Conservation (phyloP, 139 green algal species). For the Volvox africanus region DNA sequence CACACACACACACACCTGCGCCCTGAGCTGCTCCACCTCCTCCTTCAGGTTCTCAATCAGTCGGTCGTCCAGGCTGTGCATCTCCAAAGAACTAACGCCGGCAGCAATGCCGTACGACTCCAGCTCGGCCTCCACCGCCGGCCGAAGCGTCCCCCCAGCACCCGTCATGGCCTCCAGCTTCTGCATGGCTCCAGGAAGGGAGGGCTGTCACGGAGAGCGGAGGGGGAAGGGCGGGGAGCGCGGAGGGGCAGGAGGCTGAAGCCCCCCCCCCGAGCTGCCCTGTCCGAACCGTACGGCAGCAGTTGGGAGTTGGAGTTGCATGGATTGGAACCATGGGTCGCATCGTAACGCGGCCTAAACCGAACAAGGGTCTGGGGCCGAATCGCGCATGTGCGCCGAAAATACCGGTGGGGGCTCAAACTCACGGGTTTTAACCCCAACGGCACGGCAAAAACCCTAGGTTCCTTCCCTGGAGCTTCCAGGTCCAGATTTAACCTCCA, state of each 20-base stretch:
- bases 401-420: too few relatives aligned
- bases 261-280: not conserved
- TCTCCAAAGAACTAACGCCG: not conserved
- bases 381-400: too few relatives aligned
- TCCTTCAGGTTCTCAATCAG: slow-evolving; percentile 20
- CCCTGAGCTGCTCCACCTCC: slow-evolving; percentile 37
- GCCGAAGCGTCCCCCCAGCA: slow-evolving; percentile 16
- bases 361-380: too few relatives aligned
- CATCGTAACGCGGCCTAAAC: too few relatives aligned
- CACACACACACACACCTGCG: slow-evolving; percentile 12
- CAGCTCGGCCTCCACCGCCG: slow-evolving; percentile 25
- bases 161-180: slow-evolving; percentile 41
- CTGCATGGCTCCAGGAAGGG: not conserved
- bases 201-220: too few relatives aligned
- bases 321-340: too few relatives aligned
- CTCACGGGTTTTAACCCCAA: too few relatives aligned
- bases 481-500: not conserved
- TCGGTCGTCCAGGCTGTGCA: slow-evolving; percentile 8
- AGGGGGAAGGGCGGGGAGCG: too few relatives aligned
- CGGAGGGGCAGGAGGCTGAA: not conserved
- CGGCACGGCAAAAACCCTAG: too few relatives aligned
- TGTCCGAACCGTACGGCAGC: not conserved
- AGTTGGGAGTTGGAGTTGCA: too few relatives aligned
- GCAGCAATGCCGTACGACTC: not conserved
- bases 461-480: too few relatives aligned